These are phyloP conservation scores for Phytophthora agathidicida DNA, from an alignment of 352 stramenopile genomes.

Conservation along the genomic window DNA sequence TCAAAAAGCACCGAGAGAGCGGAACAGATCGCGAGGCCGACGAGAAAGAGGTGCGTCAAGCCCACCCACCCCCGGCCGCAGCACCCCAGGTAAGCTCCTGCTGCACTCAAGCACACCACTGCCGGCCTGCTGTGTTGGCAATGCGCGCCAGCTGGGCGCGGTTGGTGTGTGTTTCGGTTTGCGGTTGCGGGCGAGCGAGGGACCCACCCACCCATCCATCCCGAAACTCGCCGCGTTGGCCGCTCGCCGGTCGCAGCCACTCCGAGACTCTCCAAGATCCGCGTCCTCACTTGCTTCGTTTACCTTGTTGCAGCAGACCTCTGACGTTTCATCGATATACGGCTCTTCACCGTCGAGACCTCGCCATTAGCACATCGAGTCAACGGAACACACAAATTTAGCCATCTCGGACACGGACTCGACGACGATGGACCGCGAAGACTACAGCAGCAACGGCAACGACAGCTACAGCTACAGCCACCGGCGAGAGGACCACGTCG, in stretches of 20 bases:
- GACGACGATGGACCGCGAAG: slow-evolving; percentile 28
- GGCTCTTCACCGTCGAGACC: slow-evolving; percentile 26
- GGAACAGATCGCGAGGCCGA: slow-evolving; percentile 20
- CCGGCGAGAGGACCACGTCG: slow-evolving; percentile 18
- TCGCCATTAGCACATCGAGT: slow-evolving; percentile 16
- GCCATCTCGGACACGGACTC: slow-evolving; percentile 9
- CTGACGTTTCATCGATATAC: slow-evolving; percentile 30
- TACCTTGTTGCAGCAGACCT: slow-evolving; percentile 28
- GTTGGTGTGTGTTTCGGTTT: slow-evolving; percentile 32
- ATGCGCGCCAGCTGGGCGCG: slow-evolving; percentile 27
- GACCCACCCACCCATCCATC: slow-evolving; percentile 40
- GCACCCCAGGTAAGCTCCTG: slow-evolving; percentile 27
- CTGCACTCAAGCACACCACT: background rate
- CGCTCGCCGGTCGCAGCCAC: slow-evolving; percentile 6
- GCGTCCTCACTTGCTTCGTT: slow-evolving; percentile 28
- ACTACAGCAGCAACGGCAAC: slow-evolving; percentile 32
- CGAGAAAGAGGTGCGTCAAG: slow-evolving; percentile 9
- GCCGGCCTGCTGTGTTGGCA: slow-evolving; percentile 21
- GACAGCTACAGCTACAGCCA: slow-evolving; percentile 43
- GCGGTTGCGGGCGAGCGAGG: slow-evolving; percentile 17
- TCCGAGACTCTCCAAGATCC: slow-evolving; percentile 35
- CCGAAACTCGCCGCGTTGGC: slow-evolving; percentile 10
- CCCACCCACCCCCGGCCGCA: slow-evolving; percentile 14
- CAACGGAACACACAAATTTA: slow-evolving; percentile 43
- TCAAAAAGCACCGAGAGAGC: slow-evolving; percentile 35